These are phyloP conservation scores for Zygoascus bituminiphila DNA, from an alignment of 805 yeast species.

Conservation along the genomic window DNA sequence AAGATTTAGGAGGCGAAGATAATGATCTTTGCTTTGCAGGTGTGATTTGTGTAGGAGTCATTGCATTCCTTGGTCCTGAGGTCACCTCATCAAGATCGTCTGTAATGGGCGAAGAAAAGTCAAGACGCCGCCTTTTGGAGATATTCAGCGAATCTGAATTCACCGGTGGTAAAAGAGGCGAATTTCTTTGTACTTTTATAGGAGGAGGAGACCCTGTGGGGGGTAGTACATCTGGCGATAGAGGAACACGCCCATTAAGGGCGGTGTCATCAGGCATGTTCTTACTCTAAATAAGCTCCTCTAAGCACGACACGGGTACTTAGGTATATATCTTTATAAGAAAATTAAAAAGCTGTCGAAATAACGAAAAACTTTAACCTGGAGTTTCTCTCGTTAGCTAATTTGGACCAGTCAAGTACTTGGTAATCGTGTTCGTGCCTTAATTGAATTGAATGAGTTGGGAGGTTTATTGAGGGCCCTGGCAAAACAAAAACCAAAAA, in stretches of 20 bases:
- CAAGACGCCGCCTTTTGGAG: slow-evolving; percentile 1
- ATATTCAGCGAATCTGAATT: not conserved
- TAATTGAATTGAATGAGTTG: not conserved
- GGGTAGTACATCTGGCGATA: not conserved
- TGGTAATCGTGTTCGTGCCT: not conserved
- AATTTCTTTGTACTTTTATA: not conserved
- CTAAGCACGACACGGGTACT: no score
- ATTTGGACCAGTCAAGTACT: no score
- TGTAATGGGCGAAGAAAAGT: not conserved
- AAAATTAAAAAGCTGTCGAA: no score
- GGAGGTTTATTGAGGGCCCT: no score
- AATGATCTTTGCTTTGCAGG: slow-evolving; percentile 29
- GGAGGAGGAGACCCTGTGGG: not conserved
- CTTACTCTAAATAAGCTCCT: no score
- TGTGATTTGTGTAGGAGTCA: slow-evolving; percentile 7
- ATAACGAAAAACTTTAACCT: no score
- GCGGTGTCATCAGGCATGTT: not conserved
- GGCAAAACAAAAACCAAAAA: not conserved
- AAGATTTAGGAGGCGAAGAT: slow-evolving; percentile 12
- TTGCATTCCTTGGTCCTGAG: not conserved
- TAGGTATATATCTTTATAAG: no score
- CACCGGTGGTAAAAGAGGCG: slow-evolving; percentile 4
- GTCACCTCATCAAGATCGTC: not conserved
- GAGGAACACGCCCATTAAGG: not conserved
- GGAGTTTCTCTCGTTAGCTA: no score